These are phyloP conservation scores for Eutypa lata DNA, from an alignment of 2,329 filamentous ascomycete species.

Conservation along the genomic window DNA sequence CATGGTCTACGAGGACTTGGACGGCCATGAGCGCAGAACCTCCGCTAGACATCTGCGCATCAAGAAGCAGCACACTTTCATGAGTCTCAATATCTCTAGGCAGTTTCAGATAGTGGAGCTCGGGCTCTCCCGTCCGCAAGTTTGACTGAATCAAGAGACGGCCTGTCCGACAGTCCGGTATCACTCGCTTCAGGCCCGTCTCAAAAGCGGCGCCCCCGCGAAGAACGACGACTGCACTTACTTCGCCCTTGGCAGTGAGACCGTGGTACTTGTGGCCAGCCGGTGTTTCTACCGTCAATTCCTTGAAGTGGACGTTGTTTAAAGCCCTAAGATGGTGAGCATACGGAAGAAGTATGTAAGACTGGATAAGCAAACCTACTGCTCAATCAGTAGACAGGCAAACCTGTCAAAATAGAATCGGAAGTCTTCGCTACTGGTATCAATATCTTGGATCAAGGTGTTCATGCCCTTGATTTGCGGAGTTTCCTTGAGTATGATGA, in stretches of 20 bases:
- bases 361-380: slow-evolving; percentile 40
- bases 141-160: slow-evolving; percentile 90
- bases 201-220: slow-evolving; percentile 88
- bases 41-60: slow-evolving; percentile 92
- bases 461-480: slow-evolving; percentile 84
- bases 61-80: slow-evolving; percentile 79
- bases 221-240: slow-evolving; percentile 84
- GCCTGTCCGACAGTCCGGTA: slow-evolving; percentile 88
- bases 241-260: slow-evolving; percentile 65
- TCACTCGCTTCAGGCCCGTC: slow-evolving; percentile 80
- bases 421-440: slow-evolving; percentile 81
- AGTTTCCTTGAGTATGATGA: slow-evolving; percentile 71
- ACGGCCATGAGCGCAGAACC: slow-evolving; percentile 89
- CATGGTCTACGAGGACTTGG: slow-evolving; percentile 91
- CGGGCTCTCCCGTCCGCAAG: slow-evolving; percentile 79
- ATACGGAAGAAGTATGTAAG: background rate
- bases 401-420: slow-evolving; percentile 96
- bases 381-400: slow-evolving; percentile 78
- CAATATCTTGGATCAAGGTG: slow-evolving; percentile 80
- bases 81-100: slow-evolving; percentile 70
- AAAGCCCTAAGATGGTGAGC: slow-evolving; percentile 55
- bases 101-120: slow-evolving; percentile 84
- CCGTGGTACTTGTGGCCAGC: slow-evolving; percentile 68
- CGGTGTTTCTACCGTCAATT: slow-evolving; percentile 66
- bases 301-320: slow-evolving; percentile 70